Evolutionary conservation across 1,284 basidiomycete genomes (phyloP).

Genomic region (Marasmius sp.): DNA sequence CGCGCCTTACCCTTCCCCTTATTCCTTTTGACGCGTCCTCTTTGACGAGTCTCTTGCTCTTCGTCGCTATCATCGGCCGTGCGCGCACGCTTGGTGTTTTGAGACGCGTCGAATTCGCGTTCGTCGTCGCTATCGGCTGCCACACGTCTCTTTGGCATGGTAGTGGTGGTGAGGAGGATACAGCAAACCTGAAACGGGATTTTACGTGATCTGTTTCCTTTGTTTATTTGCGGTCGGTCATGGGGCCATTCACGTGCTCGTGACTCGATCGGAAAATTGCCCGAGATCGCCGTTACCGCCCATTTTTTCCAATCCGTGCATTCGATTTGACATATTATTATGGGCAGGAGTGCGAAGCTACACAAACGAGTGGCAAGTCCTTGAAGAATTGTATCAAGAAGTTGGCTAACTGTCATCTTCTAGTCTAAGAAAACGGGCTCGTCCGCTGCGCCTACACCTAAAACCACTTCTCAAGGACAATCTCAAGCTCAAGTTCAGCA

Average conservation of each 20-base stretch:
- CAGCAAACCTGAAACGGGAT: not conserved
- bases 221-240: not conserved
- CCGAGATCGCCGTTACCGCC: not conserved
- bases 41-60: conserved; percentile 23
- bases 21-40: not conserved
- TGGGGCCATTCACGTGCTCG: not conserved
- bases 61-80: conserved; percentile 37
- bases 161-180: not conserved
- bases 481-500: conserved; percentile 13
- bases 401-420: not conserved
- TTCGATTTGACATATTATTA: conserved; percentile 18
- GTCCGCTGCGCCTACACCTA: conserved; percentile 14
- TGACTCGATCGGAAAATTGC: no score
- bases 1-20: conserved; percentile 35
- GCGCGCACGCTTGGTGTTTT: conserved; percentile 41
- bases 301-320: not conserved
- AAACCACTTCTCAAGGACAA: conserved; percentile 13
- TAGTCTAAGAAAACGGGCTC: conserved; percentile 30
- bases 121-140: conserved; percentile 36
- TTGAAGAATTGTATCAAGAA: not conserved
- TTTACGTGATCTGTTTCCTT: not conserved
- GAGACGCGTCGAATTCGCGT: conserved; percentile 22
- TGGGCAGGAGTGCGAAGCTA: conserved; percentile 52
- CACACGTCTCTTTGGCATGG: conserved; percentile 40
- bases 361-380: conserved; percentile 44